Percentiles rank a stretch among this genome's conserved stretches.
phyloP scores from a whole-genome alignment of 805 yeast genomes.

The Hanseniaspora pseudoguilliermondii region DNA sequence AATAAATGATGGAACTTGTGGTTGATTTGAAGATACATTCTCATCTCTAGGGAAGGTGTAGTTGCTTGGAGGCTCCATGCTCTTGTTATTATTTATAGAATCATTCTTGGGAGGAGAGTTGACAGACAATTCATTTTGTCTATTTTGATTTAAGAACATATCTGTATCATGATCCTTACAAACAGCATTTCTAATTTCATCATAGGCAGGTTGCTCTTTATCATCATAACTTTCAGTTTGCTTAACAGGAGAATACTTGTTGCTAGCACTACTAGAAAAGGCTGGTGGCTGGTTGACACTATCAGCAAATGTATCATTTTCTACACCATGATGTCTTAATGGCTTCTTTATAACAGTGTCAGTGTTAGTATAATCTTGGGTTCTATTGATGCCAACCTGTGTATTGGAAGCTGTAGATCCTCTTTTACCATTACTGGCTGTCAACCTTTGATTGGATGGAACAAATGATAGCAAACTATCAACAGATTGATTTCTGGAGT shows the following conservation, averaged over 20 bases:
- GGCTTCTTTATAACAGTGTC: not conserved
- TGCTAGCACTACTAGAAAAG: not conserved
- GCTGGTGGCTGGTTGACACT: not conserved
- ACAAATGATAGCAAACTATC: conserved; percentile 10
- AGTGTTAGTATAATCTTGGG: not conserved
- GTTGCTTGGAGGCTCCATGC: not conserved
- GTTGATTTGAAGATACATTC: not conserved
- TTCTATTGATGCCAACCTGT: not conserved
- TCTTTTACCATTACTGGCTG: not conserved
- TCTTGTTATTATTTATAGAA: too few relatives aligned
- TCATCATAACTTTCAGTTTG: not conserved
- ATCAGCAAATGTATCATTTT: not conserved
- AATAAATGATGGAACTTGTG: not conserved
- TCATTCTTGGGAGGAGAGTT: conserved; percentile 3
- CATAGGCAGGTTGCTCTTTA: not conserved
- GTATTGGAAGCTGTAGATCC: not conserved
- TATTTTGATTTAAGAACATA: not conserved
- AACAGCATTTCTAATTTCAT: not conserved
- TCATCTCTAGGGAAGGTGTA: not conserved
- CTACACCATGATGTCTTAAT: not conserved
- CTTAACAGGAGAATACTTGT: not conserved
- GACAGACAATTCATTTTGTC: not conserved
- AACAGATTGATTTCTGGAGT: conserved; percentile 11
- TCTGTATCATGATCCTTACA: not conserved
- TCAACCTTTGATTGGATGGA: not conserved